Evolutionary conservation across 768 basidiomycete genomes (phyloP), one percentile per base, ranked within the genome.

Genomic region (Hortiboletus flavorubellus): DNA sequence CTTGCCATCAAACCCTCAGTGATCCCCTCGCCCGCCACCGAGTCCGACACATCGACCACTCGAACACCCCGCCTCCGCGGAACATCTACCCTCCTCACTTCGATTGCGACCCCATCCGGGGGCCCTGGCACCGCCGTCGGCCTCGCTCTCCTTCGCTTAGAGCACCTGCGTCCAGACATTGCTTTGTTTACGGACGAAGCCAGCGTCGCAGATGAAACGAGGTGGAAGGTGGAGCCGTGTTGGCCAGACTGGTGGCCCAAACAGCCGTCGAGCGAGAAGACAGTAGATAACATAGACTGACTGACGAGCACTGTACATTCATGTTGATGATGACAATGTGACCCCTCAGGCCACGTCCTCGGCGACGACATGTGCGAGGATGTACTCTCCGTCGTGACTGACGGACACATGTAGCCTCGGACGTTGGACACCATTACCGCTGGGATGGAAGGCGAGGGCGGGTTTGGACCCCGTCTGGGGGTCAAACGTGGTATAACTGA

Each of bases 351-450:
- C 48, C 49, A 23, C 46, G 42, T 46, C 46, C 68, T 91, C 86
- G 33, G 82, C 79, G 26, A 87, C 55, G 29, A 93, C 89, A 16
- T 81, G 80, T 14, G 88, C 79, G 52, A 85, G 75, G 14, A 90
- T 77, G 65, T 91, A 88, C 40, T 89, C 87, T 11, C 86, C 88
- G 61, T 93, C 92, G 59, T 93, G 92, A 62, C 88, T 91, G 41
- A 89, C 81, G 42, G 88, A 91, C 26, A 83, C 78, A 62, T 91
- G 86, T 16, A 89, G 68, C 26, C 16, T 57, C n/a, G 53, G 60
- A 7, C 12, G 48, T 18, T 30, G 53, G 26, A 6, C 15, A 5
- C 18, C 21, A 21, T 21, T 15, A 2, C 7, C 11, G 40, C 15
- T 30, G 16, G 66, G 61, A 44, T 56, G 62, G 46, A 65, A 66